Evolutionary conservation across 2,329 filamentous ascomycete genomes (phyloP), one percentile per base, ranked within the genome.

Genomic region (Fusarium haematococcum): DNA sequence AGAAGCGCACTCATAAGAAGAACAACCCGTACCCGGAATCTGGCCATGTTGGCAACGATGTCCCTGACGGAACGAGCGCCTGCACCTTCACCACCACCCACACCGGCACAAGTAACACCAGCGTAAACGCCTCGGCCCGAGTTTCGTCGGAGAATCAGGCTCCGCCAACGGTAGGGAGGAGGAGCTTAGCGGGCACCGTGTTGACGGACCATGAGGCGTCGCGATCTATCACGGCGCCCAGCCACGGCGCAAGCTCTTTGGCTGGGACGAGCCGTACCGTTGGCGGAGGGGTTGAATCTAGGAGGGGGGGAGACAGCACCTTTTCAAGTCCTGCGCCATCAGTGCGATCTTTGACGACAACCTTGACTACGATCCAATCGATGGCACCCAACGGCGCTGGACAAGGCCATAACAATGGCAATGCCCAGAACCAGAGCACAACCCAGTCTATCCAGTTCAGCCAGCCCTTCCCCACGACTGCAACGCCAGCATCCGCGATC

Each of bases 1-100:
- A 86, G 74, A 94, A 92, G 83, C 88, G 86, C 57, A 81, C 84
- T 20, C 85, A 87, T 60, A 91, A 93, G 82, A 97, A 93, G 82
- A 97, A 98, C 86, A 96, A 96, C 80, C 95, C 95, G n/a, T 98
- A 98, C 80, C 94, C 94, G 10, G 89, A 96, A 78, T 97, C 95
- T 3, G 94, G 93, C 68, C 89, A 88, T 52, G 80, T 91, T 68
- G 75, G 79, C 66, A 73, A 81, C 67, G 75, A 79, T 67, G 68
- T 79, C 67, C 75, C 75, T 65, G 79, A 81, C 65, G 77, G 75
- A 78, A 86, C 85, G 67, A 89, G 88, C 80, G 86, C 86, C 52
- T 84, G 85, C 63, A 91, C 90, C 4, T 86, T 89, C 69, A 87
- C 88, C 78, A 92, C 85, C 66, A 89, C 84, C 13, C 88, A 84